These are phyloP conservation scores for Phytophthora ramorum DNA, from an alignment of 352 stramenopile genomes.

Conservation along the genomic window DNA sequence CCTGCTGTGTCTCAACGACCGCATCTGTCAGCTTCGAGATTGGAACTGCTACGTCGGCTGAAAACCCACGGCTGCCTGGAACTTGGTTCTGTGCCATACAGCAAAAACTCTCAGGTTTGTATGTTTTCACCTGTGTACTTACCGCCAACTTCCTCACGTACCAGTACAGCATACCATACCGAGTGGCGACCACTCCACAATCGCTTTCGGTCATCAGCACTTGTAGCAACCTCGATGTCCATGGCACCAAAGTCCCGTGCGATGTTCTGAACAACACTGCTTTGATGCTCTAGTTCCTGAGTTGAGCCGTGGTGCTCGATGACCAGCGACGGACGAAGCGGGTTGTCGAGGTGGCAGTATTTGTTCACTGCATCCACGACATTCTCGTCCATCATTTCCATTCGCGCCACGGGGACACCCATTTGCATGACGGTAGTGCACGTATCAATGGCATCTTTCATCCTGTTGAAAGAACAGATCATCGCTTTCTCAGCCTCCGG, in stretches of 20 bases:
- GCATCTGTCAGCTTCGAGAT: slow-evolving; percentile 92
- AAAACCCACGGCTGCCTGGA: slow-evolving; percentile 75
- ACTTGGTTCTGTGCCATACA: slow-evolving; percentile 49
- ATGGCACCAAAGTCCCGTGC: slow-evolving; percentile 76
- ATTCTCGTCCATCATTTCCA: slow-evolving; percentile 85
- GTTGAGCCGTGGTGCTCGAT: slow-evolving; percentile 91
- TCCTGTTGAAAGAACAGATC: slow-evolving; percentile 91
- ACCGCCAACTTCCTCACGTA: slow-evolving; percentile 26
- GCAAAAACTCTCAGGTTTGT: not conserved
- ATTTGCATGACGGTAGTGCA: slow-evolving; percentile 82
- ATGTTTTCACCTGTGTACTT: not conserved
- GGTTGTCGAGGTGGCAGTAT: slow-evolving; percentile 75
- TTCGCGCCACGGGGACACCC: slow-evolving; percentile 82
- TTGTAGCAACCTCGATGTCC: slow-evolving; percentile 75
- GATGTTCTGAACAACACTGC: slow-evolving; percentile 79
- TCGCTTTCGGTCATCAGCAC: slow-evolving; percentile 68
- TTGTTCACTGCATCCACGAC: slow-evolving; percentile 75
- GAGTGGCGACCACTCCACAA: slow-evolving; percentile 81
- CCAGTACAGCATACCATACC: slow-evolving; percentile 80
- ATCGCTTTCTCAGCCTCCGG: slow-evolving; percentile 89
- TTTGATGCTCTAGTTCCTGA: slow-evolving; percentile 85
- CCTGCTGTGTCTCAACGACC: slow-evolving; percentile 91
- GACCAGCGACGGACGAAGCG: slow-evolving; percentile 90
- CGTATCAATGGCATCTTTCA: slow-evolving; percentile 83
- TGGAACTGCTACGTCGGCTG: slow-evolving; percentile 97